These are phyloP conservation scores for Stipa capillata DNA, from an alignment of 176 grass and related monocot species.

Conservation along the genomic window DNA sequence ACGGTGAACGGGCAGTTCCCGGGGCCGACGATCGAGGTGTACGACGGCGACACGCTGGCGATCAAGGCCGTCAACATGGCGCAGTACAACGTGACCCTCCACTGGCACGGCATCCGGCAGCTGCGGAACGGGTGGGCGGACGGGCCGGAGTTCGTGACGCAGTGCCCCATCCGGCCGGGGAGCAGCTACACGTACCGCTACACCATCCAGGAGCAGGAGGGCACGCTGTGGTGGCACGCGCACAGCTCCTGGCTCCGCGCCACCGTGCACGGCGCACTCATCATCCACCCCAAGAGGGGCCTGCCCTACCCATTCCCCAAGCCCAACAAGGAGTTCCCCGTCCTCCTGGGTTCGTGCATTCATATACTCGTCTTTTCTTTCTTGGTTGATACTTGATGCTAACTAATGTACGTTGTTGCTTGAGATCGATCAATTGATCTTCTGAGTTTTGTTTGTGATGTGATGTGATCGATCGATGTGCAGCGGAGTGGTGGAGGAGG, in stretches of 20 bases:
- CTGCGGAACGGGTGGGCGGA: slow-evolving; percentile 72
- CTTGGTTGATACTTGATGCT: background rate
- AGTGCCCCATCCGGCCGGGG: slow-evolving; percentile 68
- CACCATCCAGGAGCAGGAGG: slow-evolving; percentile 60
- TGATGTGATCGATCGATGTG: background rate
- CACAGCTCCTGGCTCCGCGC: slow-evolving; percentile 82
- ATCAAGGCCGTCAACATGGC: slow-evolving; percentile 76
- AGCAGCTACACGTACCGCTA: slow-evolving; percentile 72
- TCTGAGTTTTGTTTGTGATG: background rate
- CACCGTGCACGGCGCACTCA: slow-evolving; percentile 77
- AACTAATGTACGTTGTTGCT: background rate
- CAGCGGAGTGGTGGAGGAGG: slow-evolving; percentile 85
- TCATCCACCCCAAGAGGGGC: slow-evolving; percentile 62
- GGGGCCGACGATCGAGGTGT: slow-evolving; percentile 68
- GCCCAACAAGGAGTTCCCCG: slow-evolving; percentile 49
- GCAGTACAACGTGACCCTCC: slow-evolving; percentile 79
- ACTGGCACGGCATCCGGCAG: slow-evolving; percentile 84
- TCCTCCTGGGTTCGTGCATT: slow-evolving; percentile 40
- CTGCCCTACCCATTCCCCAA: slow-evolving; percentile 57
- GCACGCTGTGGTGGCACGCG: slow-evolving; percentile 91
- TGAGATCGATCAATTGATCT: background rate
- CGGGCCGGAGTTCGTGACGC: slow-evolving; percentile 76
- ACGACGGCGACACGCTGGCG: slow-evolving; percentile 64
- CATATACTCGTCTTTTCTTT: background rate
- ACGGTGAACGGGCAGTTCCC: slow-evolving; percentile 82